A percentile compares a stretch with the other conserved stretches of the same genome.
phyloP scores from a whole-genome alignment of 441 rosid species.

The Gossypium schwendimanii region DNA sequence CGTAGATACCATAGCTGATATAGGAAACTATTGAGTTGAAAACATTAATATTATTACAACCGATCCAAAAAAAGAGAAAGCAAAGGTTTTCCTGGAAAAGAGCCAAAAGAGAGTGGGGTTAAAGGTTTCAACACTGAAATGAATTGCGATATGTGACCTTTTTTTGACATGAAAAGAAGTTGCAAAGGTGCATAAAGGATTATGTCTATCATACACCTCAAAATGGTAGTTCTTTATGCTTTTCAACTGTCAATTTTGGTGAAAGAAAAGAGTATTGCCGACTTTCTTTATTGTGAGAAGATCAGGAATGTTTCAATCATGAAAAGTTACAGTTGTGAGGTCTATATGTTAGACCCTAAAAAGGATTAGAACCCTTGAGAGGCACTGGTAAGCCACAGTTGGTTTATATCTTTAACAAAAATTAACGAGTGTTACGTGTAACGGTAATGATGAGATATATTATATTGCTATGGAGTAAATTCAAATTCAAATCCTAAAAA shows the following conservation, averaged over 20 bases:
- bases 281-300: not conserved
- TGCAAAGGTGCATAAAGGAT: not conserved
- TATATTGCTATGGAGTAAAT: too few species aligned
- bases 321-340: not conserved
- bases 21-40: not conserved
- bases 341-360: not conserved
- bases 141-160: not conserved
- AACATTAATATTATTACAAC: not conserved
- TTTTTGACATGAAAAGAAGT: constrained; percentile 5
- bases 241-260: constrained; percentile 12
- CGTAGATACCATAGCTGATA: not conserved
- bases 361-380: not conserved
- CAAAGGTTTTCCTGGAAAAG: not conserved
- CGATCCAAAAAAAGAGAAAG: not conserved
- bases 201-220: not conserved
- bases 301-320: not conserved
- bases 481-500: too few species aligned
- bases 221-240: not conserved
- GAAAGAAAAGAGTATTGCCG: constrained; percentile 1
- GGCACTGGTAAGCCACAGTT: not conserved
- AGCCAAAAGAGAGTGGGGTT: not conserved
- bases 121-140: not conserved
- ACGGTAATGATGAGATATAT: too few species aligned
- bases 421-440: too few species aligned
- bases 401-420: not conserved